Base-by-base conservation (phyloP, 83 land plant species). In the Picea engelmannii region DNA sequence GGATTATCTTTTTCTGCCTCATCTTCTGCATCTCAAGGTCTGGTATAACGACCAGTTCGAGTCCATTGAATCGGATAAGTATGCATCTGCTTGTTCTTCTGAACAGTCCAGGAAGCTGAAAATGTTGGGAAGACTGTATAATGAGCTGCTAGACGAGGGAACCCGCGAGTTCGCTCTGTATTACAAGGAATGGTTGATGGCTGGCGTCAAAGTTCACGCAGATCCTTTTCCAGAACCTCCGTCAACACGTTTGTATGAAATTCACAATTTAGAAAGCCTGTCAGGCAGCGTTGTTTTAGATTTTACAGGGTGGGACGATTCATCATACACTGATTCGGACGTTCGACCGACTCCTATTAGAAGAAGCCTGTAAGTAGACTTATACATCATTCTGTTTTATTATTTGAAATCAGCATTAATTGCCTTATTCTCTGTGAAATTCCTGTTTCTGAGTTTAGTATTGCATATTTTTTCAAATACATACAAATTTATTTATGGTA, bases 121-220 rank as follows among this genome's bases (percentile, higher is more conserved):
- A 62, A 78, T 77, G 77, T 82, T 91, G 27, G 83, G 87, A 12
- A 87, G 81, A 64, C 82, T 83, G 25, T 88, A 88, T 76, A 84
- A 87, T 24, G 84, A 84, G 61, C 42, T 60, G 10, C 71, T 91
- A 55, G 85, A 89, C 59, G 81, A 78, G 12, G 87, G 89, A 0
- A 89, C 90, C 49, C 77, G 49, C n/a, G 80, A 85, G 44, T 89
- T 87, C 42, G 93, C 91, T 47, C 15, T 65, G 67, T 91, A 91
- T 66, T 91, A 91, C 78, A 87, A 86, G 83, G 93, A 89, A 62
- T 87, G 89, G 93, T 81, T 89, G n/a, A 76, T 40, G 85, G 84
- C 70, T 20, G 82, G 86, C 11, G 76, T 80, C 66, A 85, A 83
- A 82, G 82, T 81, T 13, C 86, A 88, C 62, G 68, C 78, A 2